A percentile compares a stretch with the other conserved stretches of the same genome.
phyloP scores from a whole-genome alignment of 2,329 filamentous ascomycete species.

The Monilinia laxa region DNA sequence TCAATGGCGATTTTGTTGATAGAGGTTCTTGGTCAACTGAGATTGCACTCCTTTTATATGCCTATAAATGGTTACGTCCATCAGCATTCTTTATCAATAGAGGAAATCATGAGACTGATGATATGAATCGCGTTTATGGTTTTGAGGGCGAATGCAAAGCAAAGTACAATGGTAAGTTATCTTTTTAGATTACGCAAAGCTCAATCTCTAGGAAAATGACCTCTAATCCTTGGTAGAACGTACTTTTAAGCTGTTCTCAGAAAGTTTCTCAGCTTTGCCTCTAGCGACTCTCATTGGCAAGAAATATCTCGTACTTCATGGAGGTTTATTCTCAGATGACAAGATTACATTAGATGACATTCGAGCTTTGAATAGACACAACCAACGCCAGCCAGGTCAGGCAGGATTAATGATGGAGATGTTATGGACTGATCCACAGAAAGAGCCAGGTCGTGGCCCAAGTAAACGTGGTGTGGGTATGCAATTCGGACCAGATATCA shows the following conservation, averaged over 20 bases:
- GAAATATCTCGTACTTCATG: conserved; percentile 90
- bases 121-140: conserved; percentile 98
- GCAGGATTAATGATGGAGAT: conserved; percentile 99
- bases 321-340: conserved; percentile 94
- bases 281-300: conserved; percentile 87
- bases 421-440: conserved; percentile 97
- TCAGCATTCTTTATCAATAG: conserved; percentile 91
- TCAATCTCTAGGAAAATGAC: background rate
- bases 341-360: conserved; percentile 91
- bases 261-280: conserved; percentile 93
- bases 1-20: conserved; percentile 99
- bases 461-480: conserved; percentile 96
- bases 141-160: conserved; percentile 98
- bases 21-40: conserved; percentile 98
- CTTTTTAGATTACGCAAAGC: conserved; percentile 34
- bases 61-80: conserved; percentile 94
- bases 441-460: conserved; percentile 79
- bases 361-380: conserved; percentile 85
- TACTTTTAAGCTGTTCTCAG: conserved; percentile 95
- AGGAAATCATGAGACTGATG: conserved; percentile 97
- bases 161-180: conserved; percentile 83
- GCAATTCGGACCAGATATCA: conserved; percentile 95
- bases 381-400: conserved; percentile 89
- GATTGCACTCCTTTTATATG: conserved; percentile 88
- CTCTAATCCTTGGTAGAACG: conserved; percentile 43